Evolutionary conservation across 352 stramenopile genomes (phyloP).

Genomic region (Globisporangium nunn): DNA sequence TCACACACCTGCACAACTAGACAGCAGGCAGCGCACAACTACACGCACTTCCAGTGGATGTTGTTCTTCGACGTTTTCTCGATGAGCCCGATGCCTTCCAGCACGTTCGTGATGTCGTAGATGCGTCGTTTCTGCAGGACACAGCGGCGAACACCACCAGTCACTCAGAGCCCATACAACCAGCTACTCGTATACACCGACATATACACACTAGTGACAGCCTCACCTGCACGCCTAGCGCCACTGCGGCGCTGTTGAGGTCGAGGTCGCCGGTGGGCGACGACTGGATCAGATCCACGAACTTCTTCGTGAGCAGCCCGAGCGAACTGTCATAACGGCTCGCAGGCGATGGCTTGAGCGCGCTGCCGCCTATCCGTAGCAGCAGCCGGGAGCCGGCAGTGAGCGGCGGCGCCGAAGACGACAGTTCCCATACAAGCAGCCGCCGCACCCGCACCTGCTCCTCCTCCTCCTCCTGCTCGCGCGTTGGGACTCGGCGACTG

Average conservation of each 20-base stretch:
- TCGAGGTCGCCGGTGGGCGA: conserved; percentile 88
- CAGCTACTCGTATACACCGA: neutral
- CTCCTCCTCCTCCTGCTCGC: conserved; percentile 28
- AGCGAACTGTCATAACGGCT: conserved; percentile 95
- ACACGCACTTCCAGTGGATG: conserved; percentile 93
- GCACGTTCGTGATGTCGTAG: conserved; percentile 99
- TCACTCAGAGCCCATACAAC: neutral
- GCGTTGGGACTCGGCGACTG: conserved; percentile 43
- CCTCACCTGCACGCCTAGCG: conserved; percentile 69
- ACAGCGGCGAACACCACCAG: neutral
- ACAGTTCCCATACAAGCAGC: neutral
- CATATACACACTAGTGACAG: neutral
- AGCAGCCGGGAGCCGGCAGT: neutral
- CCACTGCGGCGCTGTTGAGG: conserved; percentile 89
- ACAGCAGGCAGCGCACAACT: neutral
- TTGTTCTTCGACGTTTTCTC: conserved; percentile 98
- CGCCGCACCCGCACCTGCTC: conserved; percentile 24
- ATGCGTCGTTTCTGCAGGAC: conserved; percentile 90
- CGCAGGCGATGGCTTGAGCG: conserved; percentile 56
- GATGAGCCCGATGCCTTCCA: conserved; percentile 97
- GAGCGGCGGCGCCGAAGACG: neutral
- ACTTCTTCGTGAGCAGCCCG: conserved; percentile 95
- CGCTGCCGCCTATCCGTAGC: conserved; percentile 11
- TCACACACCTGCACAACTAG: neutral
- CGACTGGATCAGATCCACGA: conserved; percentile 92